Conservation (phyloP, 352 stramenopile genomes). For the Lagenidium sp. region DNA sequence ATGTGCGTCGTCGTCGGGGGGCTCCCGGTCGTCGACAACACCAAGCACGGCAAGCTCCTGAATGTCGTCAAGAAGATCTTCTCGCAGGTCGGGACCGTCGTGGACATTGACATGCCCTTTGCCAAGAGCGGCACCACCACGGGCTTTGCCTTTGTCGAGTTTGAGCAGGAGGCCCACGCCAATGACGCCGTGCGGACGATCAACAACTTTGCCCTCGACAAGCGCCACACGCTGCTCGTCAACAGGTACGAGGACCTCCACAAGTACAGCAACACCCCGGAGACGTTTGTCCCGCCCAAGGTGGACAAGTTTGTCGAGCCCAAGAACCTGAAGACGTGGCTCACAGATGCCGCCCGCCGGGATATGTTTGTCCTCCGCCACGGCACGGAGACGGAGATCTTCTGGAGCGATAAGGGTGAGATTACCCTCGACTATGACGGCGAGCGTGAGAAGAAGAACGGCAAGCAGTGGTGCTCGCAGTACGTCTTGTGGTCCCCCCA, state of each 20-base stretch:
- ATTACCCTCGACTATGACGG: constrained; percentile 93
- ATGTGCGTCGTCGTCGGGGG: constrained; percentile 75
- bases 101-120: constrained; percentile 80
- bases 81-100: constrained; percentile 61
- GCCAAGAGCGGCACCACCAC: constrained; percentile 41
- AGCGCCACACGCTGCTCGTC: constrained; percentile 94
- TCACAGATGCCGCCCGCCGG: constrained; percentile 85
- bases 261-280: constrained; percentile 60
- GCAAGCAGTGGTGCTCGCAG: constrained; percentile 97
- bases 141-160: constrained; percentile 80
- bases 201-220: constrained; percentile 92
- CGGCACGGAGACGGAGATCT: constrained; percentile 94
- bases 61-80: constrained; percentile 85
- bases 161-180: constrained; percentile 61
- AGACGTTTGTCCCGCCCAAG: constrained; percentile 75
- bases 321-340: constrained; percentile 91
- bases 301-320: constrained; percentile 84
- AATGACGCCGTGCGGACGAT: constrained; percentile 77
- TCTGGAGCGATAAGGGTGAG: constrained; percentile 92
- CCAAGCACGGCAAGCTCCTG: constrained; percentile 80
- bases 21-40: constrained; percentile 57
- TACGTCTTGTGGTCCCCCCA: constrained; percentile 97
- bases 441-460: constrained; percentile 91
- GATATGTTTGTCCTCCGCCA: constrained; percentile 95
- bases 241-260: constrained; percentile 88